phyloP scores from a whole-genome alignment of 805 yeast genomes.

The Candida taoyuanica region DNA sequence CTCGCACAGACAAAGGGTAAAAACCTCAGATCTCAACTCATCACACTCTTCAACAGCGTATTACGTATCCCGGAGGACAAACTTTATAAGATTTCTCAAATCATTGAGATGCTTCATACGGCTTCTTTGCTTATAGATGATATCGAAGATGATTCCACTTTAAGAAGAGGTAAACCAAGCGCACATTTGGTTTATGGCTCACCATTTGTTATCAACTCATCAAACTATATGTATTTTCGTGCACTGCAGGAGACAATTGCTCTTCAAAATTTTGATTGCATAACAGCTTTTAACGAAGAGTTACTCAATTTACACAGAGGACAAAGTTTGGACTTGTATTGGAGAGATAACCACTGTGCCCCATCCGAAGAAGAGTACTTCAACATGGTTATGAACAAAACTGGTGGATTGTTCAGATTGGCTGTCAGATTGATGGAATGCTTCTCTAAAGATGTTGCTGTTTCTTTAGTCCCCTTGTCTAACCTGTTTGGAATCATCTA shows the following conservation, averaged over 20 bases:
- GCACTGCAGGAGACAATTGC: constrained; percentile 35
- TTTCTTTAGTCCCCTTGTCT: constrained; percentile 53
- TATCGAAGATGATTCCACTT: constrained; percentile 71
- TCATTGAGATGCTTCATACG: constrained; percentile 59
- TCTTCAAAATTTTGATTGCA: constrained; percentile 25
- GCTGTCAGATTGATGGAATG: constrained; percentile 60
- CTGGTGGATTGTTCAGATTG: constrained; percentile 83
- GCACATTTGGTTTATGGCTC: constrained; percentile 76
- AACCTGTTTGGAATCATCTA: constrained; percentile 77
- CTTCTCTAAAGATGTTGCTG: constrained; percentile 13
- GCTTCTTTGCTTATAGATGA: constrained; percentile 78
- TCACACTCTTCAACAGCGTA: constrained; percentile 50
- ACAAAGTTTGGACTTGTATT: constrained; percentile 82
- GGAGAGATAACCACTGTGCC: constrained; percentile 66
- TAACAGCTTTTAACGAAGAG: constrained; percentile 57
- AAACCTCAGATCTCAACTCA: constrained; percentile 31
- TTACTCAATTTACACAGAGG: constrained; percentile 81
- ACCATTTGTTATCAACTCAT: constrained; percentile 77
- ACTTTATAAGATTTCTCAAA: constrained; percentile 37
- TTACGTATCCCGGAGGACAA: constrained; percentile 38
- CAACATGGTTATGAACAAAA: constrained; percentile 80
- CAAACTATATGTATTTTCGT: constrained; percentile 72
- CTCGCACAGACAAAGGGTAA: constrained; percentile 24
- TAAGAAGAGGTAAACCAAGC: constrained; percentile 73
- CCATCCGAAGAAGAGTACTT: constrained; percentile 64